Evolutionary conservation across 306 rosid genomes (phyloP).

Genomic region (Sesbania bispinosa): DNA sequence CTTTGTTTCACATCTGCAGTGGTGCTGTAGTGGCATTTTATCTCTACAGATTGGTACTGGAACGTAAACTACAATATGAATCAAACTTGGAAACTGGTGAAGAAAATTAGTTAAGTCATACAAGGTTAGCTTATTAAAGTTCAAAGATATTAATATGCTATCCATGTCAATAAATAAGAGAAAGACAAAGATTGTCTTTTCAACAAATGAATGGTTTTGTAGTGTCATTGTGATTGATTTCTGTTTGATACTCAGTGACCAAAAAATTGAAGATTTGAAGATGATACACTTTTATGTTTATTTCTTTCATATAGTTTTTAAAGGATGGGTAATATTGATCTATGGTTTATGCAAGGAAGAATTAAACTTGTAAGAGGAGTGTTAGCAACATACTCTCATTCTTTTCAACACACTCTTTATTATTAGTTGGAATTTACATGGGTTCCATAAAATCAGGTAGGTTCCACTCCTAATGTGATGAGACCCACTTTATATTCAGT

Average conservation of each 20-base stretch:
- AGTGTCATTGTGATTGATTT: neutral
- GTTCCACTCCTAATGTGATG: no score
- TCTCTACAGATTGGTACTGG: constrained; percentile 51
- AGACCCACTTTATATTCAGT: no score
- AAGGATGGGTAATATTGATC: no score
- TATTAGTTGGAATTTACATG: no score
- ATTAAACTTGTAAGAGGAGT: no score
- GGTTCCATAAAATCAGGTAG: no score
- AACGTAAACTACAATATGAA: constrained; percentile 38
- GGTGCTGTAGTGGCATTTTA: constrained; percentile 69
- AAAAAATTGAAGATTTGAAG: constrained; percentile 9
- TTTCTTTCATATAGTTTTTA: no score
- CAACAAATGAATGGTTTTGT: neutral
- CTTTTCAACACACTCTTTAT: no score
- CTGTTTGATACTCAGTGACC: neutral
- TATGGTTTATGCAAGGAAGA: no score
- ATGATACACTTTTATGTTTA: no score
- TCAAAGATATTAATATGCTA: neutral
- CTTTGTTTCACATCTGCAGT: constrained; percentile 47
- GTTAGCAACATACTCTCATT: no score
- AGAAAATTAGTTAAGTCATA: constrained; percentile 31
- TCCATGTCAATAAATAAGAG: neutral
- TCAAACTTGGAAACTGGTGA: constrained; percentile 44
- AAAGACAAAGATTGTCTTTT: neutral
- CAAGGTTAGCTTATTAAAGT: constrained; percentile 42